A percentile compares a stretch with the other conserved stretches of the same genome.
Evolutionary conservation across 192 early-diverging fungal species (phyloP).

Genomic region (Coemansia asiatica): DNA sequence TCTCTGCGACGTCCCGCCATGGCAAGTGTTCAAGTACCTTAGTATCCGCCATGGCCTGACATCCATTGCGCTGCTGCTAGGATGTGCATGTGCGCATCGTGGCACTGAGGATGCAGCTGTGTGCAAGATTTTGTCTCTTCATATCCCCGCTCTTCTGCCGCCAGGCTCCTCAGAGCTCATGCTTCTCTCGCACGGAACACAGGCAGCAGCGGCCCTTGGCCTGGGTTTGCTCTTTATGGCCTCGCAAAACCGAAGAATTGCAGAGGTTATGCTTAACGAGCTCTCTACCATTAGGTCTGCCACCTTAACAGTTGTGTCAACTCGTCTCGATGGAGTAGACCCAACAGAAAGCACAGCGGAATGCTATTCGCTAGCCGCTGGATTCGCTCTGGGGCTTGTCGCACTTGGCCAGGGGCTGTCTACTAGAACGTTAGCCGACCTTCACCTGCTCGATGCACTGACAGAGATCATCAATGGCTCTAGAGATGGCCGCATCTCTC

Average conservation of each 20-base stretch:
- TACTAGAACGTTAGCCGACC: slow-evolving; percentile 55
- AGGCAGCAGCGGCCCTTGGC: slow-evolving; percentile 70
- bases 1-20: slow-evolving; percentile 63
- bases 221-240: slow-evolving; percentile 76
- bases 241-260: slow-evolving; percentile 68
- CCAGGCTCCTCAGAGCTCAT: slow-evolving; percentile 60
- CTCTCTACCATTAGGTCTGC: slow-evolving; percentile 16
- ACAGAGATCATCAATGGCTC: slow-evolving; percentile 45
- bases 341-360: slow-evolving; percentile 59
- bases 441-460: slow-evolving; percentile 61
- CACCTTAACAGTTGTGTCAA: slow-evolving; percentile 3
- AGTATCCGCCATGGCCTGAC: slow-evolving; percentile 67
- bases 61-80: slow-evolving; percentile 73
- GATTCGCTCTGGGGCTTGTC: slow-evolving; percentile 84
- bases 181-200: slow-evolving; percentile 62
- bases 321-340: slow-evolving; percentile 25
- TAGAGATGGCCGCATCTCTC: neutral
- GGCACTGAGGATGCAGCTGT: slow-evolving; percentile 66
- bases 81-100: slow-evolving; percentile 66
- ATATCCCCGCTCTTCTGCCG: slow-evolving; percentile 73
- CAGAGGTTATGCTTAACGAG: slow-evolving; percentile 73
- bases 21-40: slow-evolving; percentile 68
- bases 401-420: slow-evolving; percentile 65
- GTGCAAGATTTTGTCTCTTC: slow-evolving; percentile 70
- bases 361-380: slow-evolving; percentile 73